Evolutionary conservation across 495 filamentous ascomycete genomes (phyloP), one percentile per base, ranked within the genome.

Genomic region (Lineolata rhizophorae): DNA sequence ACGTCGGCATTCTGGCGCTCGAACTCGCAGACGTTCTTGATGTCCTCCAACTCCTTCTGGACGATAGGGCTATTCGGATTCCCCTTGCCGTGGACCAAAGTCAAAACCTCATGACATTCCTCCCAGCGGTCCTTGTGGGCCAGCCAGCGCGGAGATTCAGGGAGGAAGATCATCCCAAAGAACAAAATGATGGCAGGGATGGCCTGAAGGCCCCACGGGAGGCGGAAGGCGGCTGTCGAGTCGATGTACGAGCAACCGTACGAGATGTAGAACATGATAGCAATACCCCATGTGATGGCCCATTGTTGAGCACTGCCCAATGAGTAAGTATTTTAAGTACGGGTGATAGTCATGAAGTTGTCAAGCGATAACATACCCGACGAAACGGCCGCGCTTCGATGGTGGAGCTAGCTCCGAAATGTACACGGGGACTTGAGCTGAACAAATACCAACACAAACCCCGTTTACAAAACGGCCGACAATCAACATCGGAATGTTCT

Each of bases 361-460:
- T n/a, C n/a, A n/a, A n/a, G n/a, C n/a, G n/a, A n/a, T n/a, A n/a
- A n/a, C n/a, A n/a, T n/a, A n/a, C 31, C 0, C 13, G 31, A 8
- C 47, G 41, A 5, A 42, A 34, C 1, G 32, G 33, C 10, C 13
- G 20, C 28, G 32, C 39, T 4, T 44, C 45, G 13, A 42, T 32
- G 18, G 45, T 43, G 27, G 47, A 44, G 16, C 28, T 37, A 30
- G 8, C 27, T 12, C 9, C 5, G 27, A 6, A 8, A 12, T 6
- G 27, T 30, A 83, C n/a, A 82, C 76, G n/a, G 70, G 73, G 0
- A 79, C 76, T 41, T 80, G 75, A 1, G 73, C 74, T 1, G 72
- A 78, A 6, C 6, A 6, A n/a, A 25, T 25, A n/a, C 22, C 22
- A n/a, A 25, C 22, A n/a, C 22, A 65, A 24, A 81, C 56, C 34